Percentiles rank a stretch among this genome's conserved stretches.
Evolutionary conservation across 352 stramenopile genomes (phyloP).

Genomic region (Elongisporangium undulatum): DNA sequence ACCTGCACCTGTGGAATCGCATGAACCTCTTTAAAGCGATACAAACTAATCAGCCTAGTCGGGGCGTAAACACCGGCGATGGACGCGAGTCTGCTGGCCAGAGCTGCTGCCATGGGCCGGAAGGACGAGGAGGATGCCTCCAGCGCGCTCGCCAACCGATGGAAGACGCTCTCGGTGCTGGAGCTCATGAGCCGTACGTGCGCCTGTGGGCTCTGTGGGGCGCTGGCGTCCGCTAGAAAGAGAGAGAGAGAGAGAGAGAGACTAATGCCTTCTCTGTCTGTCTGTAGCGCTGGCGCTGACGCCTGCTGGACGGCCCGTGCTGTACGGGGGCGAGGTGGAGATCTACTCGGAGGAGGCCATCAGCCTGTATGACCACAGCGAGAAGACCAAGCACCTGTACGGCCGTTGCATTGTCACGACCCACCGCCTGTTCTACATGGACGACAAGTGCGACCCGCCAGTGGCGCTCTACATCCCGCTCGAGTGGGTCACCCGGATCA

Average conservation of each 20-base stretch:
- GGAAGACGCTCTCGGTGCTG: slow-evolving; percentile 27
- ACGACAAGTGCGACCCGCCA: slow-evolving; percentile 42
- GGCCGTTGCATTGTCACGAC: slow-evolving; percentile 80
- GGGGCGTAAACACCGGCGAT: neutral
- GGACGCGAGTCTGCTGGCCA: neutral
- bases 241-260: too few species aligned
- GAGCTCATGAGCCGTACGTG: slow-evolving; percentile 67
- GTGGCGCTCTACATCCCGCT: slow-evolving; percentile 67
- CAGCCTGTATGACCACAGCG: slow-evolving; percentile 73
- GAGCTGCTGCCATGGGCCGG: neutral
- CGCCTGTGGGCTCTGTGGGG: slow-evolving; percentile 1
- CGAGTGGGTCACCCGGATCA: slow-evolving; percentile 61
- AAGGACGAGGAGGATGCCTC: slow-evolving; percentile 12
- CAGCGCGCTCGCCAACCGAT: slow-evolving; percentile 9
- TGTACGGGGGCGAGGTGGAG: slow-evolving; percentile 81
- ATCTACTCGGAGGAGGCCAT: slow-evolving; percentile 87
- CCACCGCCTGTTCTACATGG: slow-evolving; percentile 81
- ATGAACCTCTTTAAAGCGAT: neutral
- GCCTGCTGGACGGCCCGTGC: slow-evolving; percentile 55
- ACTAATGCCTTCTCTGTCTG: neutral
- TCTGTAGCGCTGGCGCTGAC: slow-evolving; percentile 61
- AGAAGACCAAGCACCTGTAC: slow-evolving; percentile 67
- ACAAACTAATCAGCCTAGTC: neutral
- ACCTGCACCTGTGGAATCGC: neutral
- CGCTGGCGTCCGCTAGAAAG: neutral